Percentiles rank a stretch among this genome's conserved stretches.
Conservation (phyloP, 345 rosid species). For the Ceriops zippeliana region DNA sequence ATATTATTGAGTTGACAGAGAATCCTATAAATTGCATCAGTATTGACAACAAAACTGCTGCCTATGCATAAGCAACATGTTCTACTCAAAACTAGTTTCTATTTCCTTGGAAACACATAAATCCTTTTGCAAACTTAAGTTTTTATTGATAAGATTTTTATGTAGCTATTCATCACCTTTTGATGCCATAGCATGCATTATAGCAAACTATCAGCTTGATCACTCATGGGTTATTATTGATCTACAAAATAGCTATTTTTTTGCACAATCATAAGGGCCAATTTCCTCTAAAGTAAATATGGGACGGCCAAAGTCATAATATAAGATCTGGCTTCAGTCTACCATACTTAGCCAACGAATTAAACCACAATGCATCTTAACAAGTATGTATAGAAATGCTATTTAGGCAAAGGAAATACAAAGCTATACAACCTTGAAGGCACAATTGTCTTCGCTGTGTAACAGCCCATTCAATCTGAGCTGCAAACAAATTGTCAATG, state of each 20-base stretch:
- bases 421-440: conserved; percentile 56
- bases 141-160: not conserved
- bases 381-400: too few species aligned
- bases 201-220: too few species aligned
- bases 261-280: not conserved
- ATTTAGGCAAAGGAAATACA: not conserved
- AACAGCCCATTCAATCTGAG: conserved; percentile 82
- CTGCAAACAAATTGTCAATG: conserved; percentile 42
- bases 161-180: not conserved
- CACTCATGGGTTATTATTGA: too few species aligned
- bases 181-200: too few species aligned
- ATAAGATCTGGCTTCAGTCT: too few species aligned
- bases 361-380: not conserved
- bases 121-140: not conserved
- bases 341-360: not conserved
- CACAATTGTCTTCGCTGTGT: conserved; percentile 78
- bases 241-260: not conserved
- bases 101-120: not conserved
- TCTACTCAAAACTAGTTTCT: not conserved
- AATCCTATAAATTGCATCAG: not conserved
- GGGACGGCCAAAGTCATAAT: not conserved
- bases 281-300: not conserved
- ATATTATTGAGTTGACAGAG: too few species aligned
- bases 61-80: not conserved
- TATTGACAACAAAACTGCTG: not conserved